Evolutionary conservation across 139 green algal species (phyloP), one percentile per base, ranked within the genome.

Genomic region (Coelastrella sp.): DNA sequence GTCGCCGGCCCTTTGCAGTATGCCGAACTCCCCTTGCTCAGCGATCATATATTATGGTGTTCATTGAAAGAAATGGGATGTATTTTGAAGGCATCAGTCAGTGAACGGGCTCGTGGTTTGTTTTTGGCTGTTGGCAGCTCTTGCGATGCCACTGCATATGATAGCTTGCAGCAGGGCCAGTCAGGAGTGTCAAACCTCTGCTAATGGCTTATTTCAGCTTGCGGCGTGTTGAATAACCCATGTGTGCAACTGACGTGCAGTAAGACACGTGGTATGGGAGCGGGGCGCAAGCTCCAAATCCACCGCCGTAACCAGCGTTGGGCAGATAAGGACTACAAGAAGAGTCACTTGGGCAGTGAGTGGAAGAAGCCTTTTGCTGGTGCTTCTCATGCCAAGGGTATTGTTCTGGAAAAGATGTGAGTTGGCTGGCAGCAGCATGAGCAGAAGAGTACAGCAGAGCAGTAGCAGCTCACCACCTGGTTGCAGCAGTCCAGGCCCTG

Each of bases 331-430:
- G 96, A 98, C 91, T 99, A 98, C 94, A 99, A 99, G 91, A 99
- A 99, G 93, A 93, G 88, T 79, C 94, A 99, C 83, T 87, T 98
- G 88, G 98, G 98, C 85, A 97, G 93, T 43, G 97, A 99, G 94
- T 99, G 95, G 94, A 98, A 98, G 93, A 99, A 99, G 96, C 98
- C 98, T n/a, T 99, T 99, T 79, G 96, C 95, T 63, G 98, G 98
- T 76, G 98, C 95, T 77, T 99, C 98, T 13, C 98, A 99, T 92
- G 94, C 97, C 86, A 99, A 99, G 96, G 98, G 98, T 84, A 99
- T 99, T 81, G 98, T 99, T 76, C 92, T 99, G 71, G 98, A 99
- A 93, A 99, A 99, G 94, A 99, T 99, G 95, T 98, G 72, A 89
- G 94, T 74, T 9, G 3, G 9, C 66, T 34, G 67, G 48, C 34